Evolutionary conservation across 768 basidiomycete genomes (phyloP), one percentile per base, ranked within the genome.

Genomic region (Pleurotus salmoneostramineus): DNA sequence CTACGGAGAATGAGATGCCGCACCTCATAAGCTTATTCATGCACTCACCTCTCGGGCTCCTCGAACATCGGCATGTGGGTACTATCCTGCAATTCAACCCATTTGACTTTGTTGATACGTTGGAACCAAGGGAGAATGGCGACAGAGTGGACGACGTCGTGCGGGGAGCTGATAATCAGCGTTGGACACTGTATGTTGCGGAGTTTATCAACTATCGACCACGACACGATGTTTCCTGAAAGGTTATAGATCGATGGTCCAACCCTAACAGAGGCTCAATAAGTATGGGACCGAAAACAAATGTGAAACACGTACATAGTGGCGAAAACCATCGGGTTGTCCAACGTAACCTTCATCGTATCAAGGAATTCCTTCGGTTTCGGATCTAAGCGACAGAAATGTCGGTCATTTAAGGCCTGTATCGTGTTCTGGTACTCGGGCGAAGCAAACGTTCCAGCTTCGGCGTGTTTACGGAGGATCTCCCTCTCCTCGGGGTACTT

Each of bases 241-340:
- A 74, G 63, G 34, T 65, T 52, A 56, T 77, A 77, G 31, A 69
- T 66, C 35, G 69, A 71, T 2, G 70, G 69, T 12, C 76, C 73
- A 5, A 68, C 63, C 70, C 77, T 77, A 52, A n/a, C 6, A 32
- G 47, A 45, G 31, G 2, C 8, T 55, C 37, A 1, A 7, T 4
- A 7, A 31, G 34, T 33, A 17, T 21, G 15, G 48, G 8, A 10
- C 27, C 15, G 17, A 15, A 34, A 10, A 33, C 11, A 35, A 14
- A 7, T 32, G 48, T 17, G 42, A 12, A 0, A 4, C 5, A 62
- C 74, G 58, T 58, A 74, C 77, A 71, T 76, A 0, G 69, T 65
- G 15, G 59, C 55, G 42, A 65, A 69, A 8, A 76, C 72, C 0
- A 68, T 72, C 2, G 69, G 69, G 54, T 79, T 69, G 0, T 60